Percentiles rank a stretch among this genome's conserved stretches.
Evolutionary conservation across 108 stramenopile genomes (phyloP).

Genomic region (Discostella pseudostelligera): DNA sequence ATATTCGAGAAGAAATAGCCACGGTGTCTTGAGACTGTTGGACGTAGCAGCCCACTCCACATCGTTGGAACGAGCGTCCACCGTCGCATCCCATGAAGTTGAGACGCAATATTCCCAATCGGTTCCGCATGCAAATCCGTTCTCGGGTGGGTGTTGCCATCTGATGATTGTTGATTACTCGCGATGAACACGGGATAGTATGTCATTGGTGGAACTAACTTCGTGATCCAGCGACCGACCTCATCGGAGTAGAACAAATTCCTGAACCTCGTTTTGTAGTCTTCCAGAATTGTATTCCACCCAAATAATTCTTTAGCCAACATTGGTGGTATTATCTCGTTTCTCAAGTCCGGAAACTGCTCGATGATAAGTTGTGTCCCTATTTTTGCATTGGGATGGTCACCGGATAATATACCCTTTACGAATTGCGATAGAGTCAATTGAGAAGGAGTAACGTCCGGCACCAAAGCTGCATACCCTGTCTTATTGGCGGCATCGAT

Average conservation of each 20-base stretch:
- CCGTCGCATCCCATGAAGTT: constrained; percentile 59
- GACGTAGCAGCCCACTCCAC: constrained; percentile 53
- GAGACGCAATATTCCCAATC: constrained; percentile 80
- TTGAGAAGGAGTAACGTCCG: constrained; percentile 48
- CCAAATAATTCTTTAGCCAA: constrained; percentile 68
- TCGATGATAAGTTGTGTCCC: constrained; percentile 70
- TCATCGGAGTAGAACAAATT: not conserved
- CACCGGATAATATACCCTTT: constrained; percentile 38
- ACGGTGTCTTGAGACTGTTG: constrained; percentile 67
- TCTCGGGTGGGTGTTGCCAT: constrained; percentile 20
- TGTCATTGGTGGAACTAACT: constrained; percentile 51
- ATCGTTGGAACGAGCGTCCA: constrained; percentile 77
- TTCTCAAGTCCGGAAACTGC: constrained; percentile 51
- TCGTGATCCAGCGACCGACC: constrained; percentile 13
- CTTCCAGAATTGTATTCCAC: constrained; percentile 52
- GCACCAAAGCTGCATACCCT: constrained; percentile 50
- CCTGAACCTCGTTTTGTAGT: constrained; percentile 6
- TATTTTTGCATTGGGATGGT: constrained; percentile 64
- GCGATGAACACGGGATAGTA: constrained; percentile 79
- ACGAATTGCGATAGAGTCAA: constrained; percentile 44
- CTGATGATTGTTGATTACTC: not conserved
- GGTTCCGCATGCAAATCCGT: constrained; percentile 87
- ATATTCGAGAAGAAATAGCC: constrained; percentile 63
- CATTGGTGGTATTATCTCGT: constrained; percentile 51
- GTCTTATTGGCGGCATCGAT: constrained; percentile 45